Conservation (phyloP, 2,329 filamentous ascomycete species). For the Curvularia verruculosa region DNA sequence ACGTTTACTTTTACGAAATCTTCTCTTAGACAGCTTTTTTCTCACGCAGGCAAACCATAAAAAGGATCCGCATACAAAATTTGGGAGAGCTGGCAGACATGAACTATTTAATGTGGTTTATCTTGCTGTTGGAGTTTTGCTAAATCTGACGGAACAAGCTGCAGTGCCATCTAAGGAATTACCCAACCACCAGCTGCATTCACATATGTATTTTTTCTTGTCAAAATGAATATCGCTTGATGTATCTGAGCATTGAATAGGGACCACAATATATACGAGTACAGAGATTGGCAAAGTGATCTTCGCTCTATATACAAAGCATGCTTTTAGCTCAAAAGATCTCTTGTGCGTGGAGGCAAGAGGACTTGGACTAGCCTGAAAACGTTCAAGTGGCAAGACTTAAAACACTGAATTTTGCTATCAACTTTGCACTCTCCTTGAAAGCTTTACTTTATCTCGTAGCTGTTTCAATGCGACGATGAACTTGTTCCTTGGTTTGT, state of each 20-base stretch:
- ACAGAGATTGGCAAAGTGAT: background rate
- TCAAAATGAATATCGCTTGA: background rate
- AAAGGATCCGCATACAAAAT: background rate
- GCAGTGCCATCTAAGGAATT: background rate
- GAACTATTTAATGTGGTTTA: background rate
- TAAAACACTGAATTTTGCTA: background rate
- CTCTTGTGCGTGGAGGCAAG: background rate
- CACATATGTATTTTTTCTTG: background rate
- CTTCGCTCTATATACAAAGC: background rate
- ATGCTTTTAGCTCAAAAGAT: background rate
- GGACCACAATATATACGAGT: background rate
- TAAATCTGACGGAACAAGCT: background rate
- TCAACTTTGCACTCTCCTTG: background rate
- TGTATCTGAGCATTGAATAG: background rate
- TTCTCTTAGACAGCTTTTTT: background rate
- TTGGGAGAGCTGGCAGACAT: background rate
- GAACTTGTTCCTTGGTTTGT: background rate
- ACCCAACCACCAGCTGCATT: background rate
- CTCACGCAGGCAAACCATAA: background rate
- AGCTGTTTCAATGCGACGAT: background rate
- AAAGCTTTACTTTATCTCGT: background rate
- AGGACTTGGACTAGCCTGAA: background rate
- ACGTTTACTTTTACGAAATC: background rate
- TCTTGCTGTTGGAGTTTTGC: background rate
- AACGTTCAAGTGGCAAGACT: background rate